Evolutionary conservation across 768 basidiomycete species (phyloP), one percentile per base, ranked within the genome.

Genomic region (Albatrellus ellisii): DNA sequence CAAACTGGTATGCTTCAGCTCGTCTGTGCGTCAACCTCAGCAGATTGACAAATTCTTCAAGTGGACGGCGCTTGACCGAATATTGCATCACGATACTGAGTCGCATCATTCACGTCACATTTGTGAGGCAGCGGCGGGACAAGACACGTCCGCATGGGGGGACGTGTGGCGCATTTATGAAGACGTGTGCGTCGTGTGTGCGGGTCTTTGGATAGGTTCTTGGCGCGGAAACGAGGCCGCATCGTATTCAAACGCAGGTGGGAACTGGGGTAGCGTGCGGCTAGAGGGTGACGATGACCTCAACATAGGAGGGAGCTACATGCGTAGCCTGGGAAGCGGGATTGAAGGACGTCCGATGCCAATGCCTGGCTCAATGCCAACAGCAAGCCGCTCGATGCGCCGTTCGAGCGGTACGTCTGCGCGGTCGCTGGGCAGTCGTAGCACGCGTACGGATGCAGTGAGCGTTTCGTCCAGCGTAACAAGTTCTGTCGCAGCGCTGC

Each of bases 91-190:
- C 18, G 75, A 78, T 48, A 58, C 64, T 24, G 54, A 58, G 24
- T 44, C 47, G 46, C 42, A 28, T 32, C 8, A 50, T 46, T 56
- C 28, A 48, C 51, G 4, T 15, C 55, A 12, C 40, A 28, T 34
- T 37, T 33, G 34, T 34, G 42, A 21, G 38, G 32, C 24, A 39
- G 36, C 21, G 46, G 43, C 28, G 26, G 44, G 6, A 47, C 17
- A 20, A 26, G 26, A 39, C 36, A 54, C 70, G 15, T 65, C 73
- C 3, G 50, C 66, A 2, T 85, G 81, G 80, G 68, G 75, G 11
- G 86, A 87, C 47, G 71, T 72, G 6, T 87, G 84, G 83, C 72
- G 74, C 20, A 65, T 88, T 10, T 90, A 89, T 51, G 86, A 90
- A 59, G 87, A 89, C 46, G 79, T 81, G 17, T 89, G 87, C 47